A percentile compares a stretch with the other conserved stretches of the same genome.
Conservation (phyloP, 1,139 yeast genomes). For the Scheffersomyces cryptocercus region DNA sequence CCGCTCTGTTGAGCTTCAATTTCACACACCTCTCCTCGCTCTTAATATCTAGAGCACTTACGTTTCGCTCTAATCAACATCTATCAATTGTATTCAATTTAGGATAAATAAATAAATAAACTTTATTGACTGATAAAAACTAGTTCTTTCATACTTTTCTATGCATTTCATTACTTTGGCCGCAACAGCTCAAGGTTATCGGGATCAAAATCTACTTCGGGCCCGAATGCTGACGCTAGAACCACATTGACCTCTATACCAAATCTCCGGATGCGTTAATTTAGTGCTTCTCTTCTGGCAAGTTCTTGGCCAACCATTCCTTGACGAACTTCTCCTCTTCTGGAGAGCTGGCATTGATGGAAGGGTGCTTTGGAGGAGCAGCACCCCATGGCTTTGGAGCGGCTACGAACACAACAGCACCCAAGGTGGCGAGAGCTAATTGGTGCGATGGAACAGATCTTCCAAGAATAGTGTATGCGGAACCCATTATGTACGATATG, state of each 20-base stretch:
- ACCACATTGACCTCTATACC: conserved; percentile 1
- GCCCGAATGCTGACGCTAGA: no score
- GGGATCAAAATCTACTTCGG: background rate
- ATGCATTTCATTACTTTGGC: background rate
- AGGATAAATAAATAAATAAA: no score
- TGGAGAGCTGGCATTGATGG: conserved; percentile 74
- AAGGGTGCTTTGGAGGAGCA: conserved; percentile 57
- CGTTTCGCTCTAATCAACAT: no score
- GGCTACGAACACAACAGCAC: conserved; percentile 56
- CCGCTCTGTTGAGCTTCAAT: no score
- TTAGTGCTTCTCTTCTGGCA: conserved; percentile 36
- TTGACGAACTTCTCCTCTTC: conserved; percentile 81
- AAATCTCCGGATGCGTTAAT: conserved; percentile 1
- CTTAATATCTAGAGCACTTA: no score
- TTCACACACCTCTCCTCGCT: no score
- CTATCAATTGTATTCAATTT: no score
- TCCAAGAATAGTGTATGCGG: conserved; percentile 78
- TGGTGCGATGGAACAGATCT: conserved; percentile 73
- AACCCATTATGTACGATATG: conserved; percentile 55
- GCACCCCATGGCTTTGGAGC: conserved; percentile 75
- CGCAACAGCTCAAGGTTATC: background rate
- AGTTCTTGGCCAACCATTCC: conserved; percentile 43
- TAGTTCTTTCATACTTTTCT: background rate
- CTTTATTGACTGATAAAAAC: background rate
- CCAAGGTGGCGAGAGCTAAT: conserved; percentile 69